These are phyloP conservation scores for Fusarium sp. DNA, from an alignment of 2,329 filamentous ascomycete species.

Conservation along the genomic window DNA sequence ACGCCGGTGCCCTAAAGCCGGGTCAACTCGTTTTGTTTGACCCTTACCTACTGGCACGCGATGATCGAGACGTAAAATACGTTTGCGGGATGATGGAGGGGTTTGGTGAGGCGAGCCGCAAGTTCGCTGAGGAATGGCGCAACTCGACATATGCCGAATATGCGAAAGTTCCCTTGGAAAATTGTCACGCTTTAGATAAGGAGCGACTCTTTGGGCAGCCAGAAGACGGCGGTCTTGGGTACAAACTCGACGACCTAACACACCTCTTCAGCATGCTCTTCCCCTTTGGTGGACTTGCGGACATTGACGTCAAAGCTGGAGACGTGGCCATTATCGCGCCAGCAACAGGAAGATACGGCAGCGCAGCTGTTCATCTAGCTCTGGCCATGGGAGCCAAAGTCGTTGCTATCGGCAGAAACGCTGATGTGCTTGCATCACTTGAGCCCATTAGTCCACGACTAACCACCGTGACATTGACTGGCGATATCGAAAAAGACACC, in stretches of 20 bases:
- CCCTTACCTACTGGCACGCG: conserved; percentile 6
- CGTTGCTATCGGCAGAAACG: conserved; percentile 62
- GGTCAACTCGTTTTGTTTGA: conserved; percentile 13
- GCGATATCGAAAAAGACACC: conserved; percentile 56
- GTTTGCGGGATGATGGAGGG: conserved; percentile 6
- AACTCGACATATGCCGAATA: conserved; percentile 6
- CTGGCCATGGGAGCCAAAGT: conserved; percentile 67
- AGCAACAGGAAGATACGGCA: conserved; percentile 66
- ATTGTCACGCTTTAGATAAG: conserved; percentile 1
- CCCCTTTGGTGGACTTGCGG: conserved; percentile 8
- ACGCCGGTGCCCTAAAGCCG: not conserved
- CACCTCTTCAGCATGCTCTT: conserved; percentile 16
- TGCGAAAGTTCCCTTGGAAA: conserved; percentile 12
- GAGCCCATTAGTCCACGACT: conserved; percentile 58
- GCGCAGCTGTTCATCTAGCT: conserved; percentile 64
- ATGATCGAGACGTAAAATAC: not conserved
- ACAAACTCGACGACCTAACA: conserved; percentile 43
- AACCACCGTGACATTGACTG: conserved; percentile 58
- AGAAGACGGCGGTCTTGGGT: conserved; percentile 52
- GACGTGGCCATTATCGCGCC: conserved; percentile 58
- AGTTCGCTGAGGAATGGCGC: conserved; percentile 10
- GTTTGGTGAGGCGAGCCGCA: not conserved
- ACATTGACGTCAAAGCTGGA: not conserved
- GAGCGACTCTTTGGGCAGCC: conserved; percentile 12
- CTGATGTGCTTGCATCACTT: conserved; percentile 35